A percentile compares a stretch with the other conserved stretches of the same genome.
Evolutionary conservation across 371 early-diverging fungal genomes (phyloP).

Genomic region (Nosema muscidifuracis): DNA sequence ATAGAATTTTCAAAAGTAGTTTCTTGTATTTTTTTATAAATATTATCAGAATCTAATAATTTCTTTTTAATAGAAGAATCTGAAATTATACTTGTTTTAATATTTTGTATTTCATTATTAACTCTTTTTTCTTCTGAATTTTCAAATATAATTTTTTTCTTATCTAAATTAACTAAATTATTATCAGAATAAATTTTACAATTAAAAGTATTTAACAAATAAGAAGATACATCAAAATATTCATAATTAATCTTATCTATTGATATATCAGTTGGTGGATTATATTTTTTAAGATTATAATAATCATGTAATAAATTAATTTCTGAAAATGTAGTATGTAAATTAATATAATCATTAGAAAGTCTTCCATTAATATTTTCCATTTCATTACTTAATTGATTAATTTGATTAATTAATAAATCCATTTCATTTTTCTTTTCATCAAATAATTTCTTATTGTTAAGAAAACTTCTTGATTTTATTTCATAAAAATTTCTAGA

Average conservation of each 20-base stretch:
- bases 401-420: conserved; percentile 8
- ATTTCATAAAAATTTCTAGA: conserved; percentile 35
- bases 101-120: neutral
- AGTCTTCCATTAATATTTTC: conserved; percentile 2
- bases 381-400: conserved; percentile 1
- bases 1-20: neutral
- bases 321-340: conserved; percentile 17
- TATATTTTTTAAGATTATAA: conserved; percentile 35
- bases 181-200: neutral
- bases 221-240: neutral
- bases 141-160: no score
- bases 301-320: conserved; percentile 30
- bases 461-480: conserved; percentile 15
- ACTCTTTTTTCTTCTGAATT: neutral
- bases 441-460: conserved; percentile 14
- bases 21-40: neutral
- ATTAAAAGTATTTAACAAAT: neutral
- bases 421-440: conserved; percentile 13
- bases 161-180: no score
- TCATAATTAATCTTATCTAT: conserved; percentile 18
- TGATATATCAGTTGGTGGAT: conserved; percentile 33
- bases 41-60: no score
- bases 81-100: neutral
- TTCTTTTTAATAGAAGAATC: neutral
- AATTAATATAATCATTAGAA: conserved; percentile 5